These are phyloP conservation scores for Mycena pura DNA, from an alignment of 768 basidiomycete species.

Conservation along the genomic window DNA sequence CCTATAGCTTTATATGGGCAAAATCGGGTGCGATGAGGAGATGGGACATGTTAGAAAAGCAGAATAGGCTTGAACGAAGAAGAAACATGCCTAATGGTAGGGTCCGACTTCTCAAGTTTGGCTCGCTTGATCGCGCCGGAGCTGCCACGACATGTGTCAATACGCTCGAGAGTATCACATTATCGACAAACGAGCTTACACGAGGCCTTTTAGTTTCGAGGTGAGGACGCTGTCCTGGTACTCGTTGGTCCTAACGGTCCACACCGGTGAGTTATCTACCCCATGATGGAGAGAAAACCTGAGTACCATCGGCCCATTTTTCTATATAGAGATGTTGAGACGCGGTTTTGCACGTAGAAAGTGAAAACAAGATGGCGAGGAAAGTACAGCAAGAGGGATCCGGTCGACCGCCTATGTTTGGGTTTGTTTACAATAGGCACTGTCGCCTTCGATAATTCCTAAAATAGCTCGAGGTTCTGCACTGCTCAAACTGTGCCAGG, in stretches of 20 bases:
- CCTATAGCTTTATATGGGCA: conserved; percentile 35
- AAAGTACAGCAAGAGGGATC: neutral
- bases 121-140: conserved; percentile 76
- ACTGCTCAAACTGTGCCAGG: conserved; percentile 13
- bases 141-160: conserved; percentile 41
- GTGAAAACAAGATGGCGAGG: neutral
- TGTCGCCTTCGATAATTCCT: too few species aligned
- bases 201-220: conserved; percentile 76
- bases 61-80: neutral
- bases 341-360: neutral
- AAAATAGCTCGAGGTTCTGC: too few species aligned
- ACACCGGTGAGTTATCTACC: neutral
- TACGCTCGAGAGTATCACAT: conserved; percentile 1
- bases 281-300: neutral
- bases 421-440: neutral
- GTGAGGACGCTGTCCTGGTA: conserved; percentile 77
- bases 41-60: neutral
- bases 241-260: conserved; percentile 65
- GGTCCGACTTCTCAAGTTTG: conserved; percentile 67
- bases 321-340: neutral
- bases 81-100: conserved; percentile 66
- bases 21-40: neutral
- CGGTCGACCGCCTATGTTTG: neutral
- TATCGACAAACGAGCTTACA: conserved; percentile 57
- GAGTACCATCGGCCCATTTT: conserved; percentile 77